These are phyloP conservation scores for Umbelopsis sp. DNA, from an alignment of 371 early-diverging fungal species.

Conservation along the genomic window DNA sequence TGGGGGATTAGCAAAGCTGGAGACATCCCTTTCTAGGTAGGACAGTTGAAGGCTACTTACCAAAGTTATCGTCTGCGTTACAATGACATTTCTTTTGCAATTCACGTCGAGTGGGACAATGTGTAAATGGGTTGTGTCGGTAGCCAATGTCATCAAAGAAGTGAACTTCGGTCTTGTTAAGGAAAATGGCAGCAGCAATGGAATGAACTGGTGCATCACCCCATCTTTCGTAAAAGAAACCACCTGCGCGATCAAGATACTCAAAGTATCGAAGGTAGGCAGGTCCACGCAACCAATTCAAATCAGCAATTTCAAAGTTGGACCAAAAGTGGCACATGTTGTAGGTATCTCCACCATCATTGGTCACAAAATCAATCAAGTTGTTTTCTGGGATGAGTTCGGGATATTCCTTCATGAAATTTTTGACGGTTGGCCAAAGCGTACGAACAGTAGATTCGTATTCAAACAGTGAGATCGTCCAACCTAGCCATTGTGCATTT, in stretches of 20 bases:
- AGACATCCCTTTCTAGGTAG: neutral
- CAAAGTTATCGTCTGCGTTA: slow-evolving; percentile 56
- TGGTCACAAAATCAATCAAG: slow-evolving; percentile 38
- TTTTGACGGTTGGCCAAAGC: slow-evolving; percentile 67
- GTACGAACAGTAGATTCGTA: slow-evolving; percentile 80
- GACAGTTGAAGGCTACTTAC: slow-evolving; percentile 31
- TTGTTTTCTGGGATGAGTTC: slow-evolving; percentile 37
- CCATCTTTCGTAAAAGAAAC: slow-evolving; percentile 97
- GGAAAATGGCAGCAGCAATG: slow-evolving; percentile 72
- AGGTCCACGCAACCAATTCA: slow-evolving; percentile 76
- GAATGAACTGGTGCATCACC: slow-evolving; percentile 98
- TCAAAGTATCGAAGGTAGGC: slow-evolving; percentile 80
- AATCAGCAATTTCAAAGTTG: slow-evolving; percentile 95
- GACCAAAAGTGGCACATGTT: slow-evolving; percentile 95
- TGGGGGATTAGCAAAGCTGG: too few species aligned
- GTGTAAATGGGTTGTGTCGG: slow-evolving; percentile 65
- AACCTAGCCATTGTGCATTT: slow-evolving; percentile 31
- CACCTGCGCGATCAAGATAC: slow-evolving; percentile 82
- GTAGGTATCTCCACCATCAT: slow-evolving; percentile 46
- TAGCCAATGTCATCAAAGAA: slow-evolving; percentile 90
- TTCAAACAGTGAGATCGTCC: slow-evolving; percentile 81
- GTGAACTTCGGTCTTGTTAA: slow-evolving; percentile 74
- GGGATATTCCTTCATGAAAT: slow-evolving; percentile 61
- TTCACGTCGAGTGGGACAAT: slow-evolving; percentile 65
- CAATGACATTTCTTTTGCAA: slow-evolving; percentile 68